Evolutionary conservation across 2,329 filamentous ascomycete genomes (phyloP), one percentile per base, ranked within the genome.

Genomic region (Aspergillus intermedius): DNA sequence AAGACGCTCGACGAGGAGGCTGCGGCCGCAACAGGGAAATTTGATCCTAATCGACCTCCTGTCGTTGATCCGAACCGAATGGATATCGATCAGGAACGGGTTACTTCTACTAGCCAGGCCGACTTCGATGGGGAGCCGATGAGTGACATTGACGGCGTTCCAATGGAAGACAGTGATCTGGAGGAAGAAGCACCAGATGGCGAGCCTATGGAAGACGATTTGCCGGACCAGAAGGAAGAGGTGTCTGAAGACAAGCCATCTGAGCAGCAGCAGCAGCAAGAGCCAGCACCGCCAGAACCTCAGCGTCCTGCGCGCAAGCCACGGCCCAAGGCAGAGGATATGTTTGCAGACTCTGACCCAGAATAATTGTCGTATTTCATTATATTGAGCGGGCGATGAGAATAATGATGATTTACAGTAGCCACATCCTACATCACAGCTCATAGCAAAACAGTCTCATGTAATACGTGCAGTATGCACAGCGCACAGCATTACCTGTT

Each of bases 301-400:
- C 60, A 58, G 42, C 68, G 66, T 52, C 60, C 60, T 51, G 62
- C 49, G 61, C 74, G 54, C 74, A 68, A 79, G 58, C 85, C 80
- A 62, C 78, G 86, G 53, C 85, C 88, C 67, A 82, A 83, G 57
- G 87, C 88, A 4, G 86, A 87, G 57, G 88, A 93, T 63, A 91
- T 93, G 87, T 94, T 93, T 79, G 87, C 86, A 9, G 86, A 87
- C 65, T 87, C 84, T 4, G 87, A 87, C 56, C 78, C 74, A 1
- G 74, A 78, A 45, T 72, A 49, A 68, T 32, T 50, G 37, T 46
- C 41, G 35, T 42, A 30, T 28, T 30, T 30, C 6, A 42, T 39
- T 30, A 30, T 30, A 30, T 12, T 30, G 25, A 5, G 25, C 25
- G 10, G 25, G 12, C 12, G 3, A 30, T 30, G 10, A 30, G 10